Percentiles rank a stretch among this genome's conserved stretches.
Conservation (phyloP, 2,329 filamentous ascomycete species). For the Podosphaera fusca region DNA sequence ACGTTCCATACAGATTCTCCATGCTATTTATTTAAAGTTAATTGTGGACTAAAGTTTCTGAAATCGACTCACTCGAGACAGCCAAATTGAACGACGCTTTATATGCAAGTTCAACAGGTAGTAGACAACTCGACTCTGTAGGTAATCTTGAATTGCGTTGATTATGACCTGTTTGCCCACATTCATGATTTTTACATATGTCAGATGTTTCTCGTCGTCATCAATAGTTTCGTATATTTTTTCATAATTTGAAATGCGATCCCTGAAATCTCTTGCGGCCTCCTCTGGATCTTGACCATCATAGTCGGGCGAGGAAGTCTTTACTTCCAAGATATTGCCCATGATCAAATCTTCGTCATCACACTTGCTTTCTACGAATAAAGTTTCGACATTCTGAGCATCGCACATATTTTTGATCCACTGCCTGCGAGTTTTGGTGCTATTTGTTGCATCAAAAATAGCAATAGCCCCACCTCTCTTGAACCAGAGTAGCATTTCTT, state of each 20-base stretch:
- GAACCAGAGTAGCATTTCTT: slow-evolving; percentile 93
- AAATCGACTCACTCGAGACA: slow-evolving; percentile 49
- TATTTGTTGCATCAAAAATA: slow-evolving; percentile 92
- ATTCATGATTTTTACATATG: slow-evolving; percentile 94
- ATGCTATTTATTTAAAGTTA: slow-evolving; percentile 32
- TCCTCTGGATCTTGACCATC: slow-evolving; percentile 78
- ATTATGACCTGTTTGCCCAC: slow-evolving; percentile 93
- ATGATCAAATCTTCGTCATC: slow-evolving; percentile 92
- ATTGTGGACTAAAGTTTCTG: slow-evolving; percentile 2
- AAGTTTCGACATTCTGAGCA: slow-evolving; percentile 57
- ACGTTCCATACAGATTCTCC: slow-evolving; percentile 89
- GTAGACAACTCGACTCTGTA: slow-evolving; percentile 90
- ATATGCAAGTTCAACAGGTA: slow-evolving; percentile 98
- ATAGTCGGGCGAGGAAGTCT: slow-evolving; percentile 91
- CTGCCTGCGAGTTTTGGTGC: slow-evolving; percentile 64
- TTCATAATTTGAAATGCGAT: slow-evolving; percentile 91
- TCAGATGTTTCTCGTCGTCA: slow-evolving; percentile 65
- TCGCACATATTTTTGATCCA: slow-evolving; percentile 75
- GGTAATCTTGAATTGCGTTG: slow-evolving; percentile 89
- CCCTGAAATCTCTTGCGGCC: slow-evolving; percentile 76
- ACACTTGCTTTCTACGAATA: slow-evolving; percentile 94
- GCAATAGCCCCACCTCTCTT: slow-evolving; percentile 55
- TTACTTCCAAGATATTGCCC: slow-evolving; percentile 94
- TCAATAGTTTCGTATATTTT: slow-evolving; percentile 90
- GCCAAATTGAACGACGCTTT: slow-evolving; percentile 84